Percentiles rank a stretch among this genome's conserved stretches.
Conservation (phyloP, 2,329 filamentous ascomycete species). For the Tolypocladium sp. region DNA sequence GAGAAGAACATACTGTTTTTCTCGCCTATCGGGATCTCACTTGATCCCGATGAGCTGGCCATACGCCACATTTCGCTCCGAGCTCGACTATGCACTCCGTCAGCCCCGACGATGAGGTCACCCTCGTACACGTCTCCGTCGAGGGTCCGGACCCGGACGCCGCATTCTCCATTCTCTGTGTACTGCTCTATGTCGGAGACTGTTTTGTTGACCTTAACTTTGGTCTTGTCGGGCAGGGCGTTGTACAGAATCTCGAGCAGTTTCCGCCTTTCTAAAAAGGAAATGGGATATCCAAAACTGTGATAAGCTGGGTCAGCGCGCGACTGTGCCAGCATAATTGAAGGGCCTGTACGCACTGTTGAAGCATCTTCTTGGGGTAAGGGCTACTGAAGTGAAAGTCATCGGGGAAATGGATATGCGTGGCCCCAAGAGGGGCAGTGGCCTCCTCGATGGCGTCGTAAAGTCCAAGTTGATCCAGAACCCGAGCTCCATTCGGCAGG, state of each 20-base stretch:
- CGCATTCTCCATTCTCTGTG: constrained; percentile 3
- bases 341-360: neutral
- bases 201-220: constrained; percentile 2
- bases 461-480: constrained; percentile 37
- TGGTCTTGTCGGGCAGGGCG: constrained; percentile 16
- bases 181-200: neutral
- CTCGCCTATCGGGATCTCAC: neutral
- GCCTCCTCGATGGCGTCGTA: constrained; percentile 14
- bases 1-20: neutral
- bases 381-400: neutral
- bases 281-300: constrained; percentile 9
- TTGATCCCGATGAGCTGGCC: neutral
- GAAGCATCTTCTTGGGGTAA: neutral
- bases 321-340: fast-evolving
- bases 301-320: neutral
- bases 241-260: constrained; percentile 22
- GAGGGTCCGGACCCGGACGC: constrained; percentile 6
- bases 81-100: constrained; percentile 28
- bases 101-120: constrained; percentile 26
- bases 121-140: constrained; percentile 13
- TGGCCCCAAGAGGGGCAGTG: neutral
- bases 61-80: constrained; percentile 17
- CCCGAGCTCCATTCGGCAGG: constrained; percentile 28
- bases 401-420: neutral
- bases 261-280: constrained; percentile 23